Base-by-base conservation (phyloP, 2,329 filamentous ascomycete genomes). In the Anthostomella pinea region DNA sequence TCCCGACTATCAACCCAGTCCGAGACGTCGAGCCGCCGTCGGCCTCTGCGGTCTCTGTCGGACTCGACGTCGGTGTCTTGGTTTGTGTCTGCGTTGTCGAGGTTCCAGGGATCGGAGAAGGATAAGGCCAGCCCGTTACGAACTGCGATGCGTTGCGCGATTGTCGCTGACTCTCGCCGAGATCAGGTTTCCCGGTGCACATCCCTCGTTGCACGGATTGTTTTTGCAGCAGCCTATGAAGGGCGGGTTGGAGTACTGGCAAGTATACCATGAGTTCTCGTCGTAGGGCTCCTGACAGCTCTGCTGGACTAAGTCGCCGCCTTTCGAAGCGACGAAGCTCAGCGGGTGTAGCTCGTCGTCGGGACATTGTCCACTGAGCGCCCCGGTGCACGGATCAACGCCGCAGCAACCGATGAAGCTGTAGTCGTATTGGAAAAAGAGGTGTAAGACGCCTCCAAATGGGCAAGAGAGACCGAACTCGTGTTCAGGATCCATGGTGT, bases 381-480 rank as follows among this genome's bases (percentile, higher is more conserved):
- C 54, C 8, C n/a, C 10, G 3, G 49, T 35, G 43, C 65, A 68
- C 5, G 64, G 60, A 23, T 67, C 53, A 5, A 41, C 36, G 8
- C 42, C 45, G 45, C 66, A 68, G 46, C 65, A 68, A 5, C 66
- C 66, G 15, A 68, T 53, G 29, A 68, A 69, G 4, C 50, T 46
- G 7, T 45, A 39, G 5, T 46, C 46, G 8, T 49, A 21, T 29
- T 40, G 41, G 35, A 63, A n/a, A n/a, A n/a, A 66, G 11, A 62
- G 53, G 38, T 62, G 59, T 52, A 64, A 65, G 1, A 38, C 43
- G 3, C 60, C 59, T 8, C 55, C 58, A 4, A 19, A 46, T 3
- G 62, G 60, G 26, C 64, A 66, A 1, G 53, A 52, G 16, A 61
- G 54, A 2, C 55, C 52, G 30, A 46, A 49, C 17, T 30, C 32